Conservation (phyloP, 148 eudicot genomes). For the Camellia granthamiana region DNA sequence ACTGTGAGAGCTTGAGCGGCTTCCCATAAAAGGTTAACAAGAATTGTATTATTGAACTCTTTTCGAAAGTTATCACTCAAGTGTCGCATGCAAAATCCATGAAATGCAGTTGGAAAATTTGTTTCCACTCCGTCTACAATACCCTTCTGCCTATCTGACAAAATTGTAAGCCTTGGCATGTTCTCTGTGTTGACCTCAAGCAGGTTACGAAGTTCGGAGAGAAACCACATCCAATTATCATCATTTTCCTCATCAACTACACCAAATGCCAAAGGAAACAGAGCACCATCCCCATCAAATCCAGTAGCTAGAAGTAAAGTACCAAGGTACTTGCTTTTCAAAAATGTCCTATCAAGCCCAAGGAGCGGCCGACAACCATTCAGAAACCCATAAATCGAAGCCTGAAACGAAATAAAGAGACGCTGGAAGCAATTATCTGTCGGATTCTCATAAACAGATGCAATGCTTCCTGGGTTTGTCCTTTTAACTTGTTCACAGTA, state of each 20-base stretch:
- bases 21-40: conserved; percentile 47
- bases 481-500: conserved; percentile 51
- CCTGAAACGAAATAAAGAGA: conserved; percentile 52
- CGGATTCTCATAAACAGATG: conserved; percentile 48
- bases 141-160: conserved; percentile 52
- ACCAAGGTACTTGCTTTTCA: conserved; percentile 57
- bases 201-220: conserved; percentile 48
- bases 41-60: conserved; percentile 41
- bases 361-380: conserved; percentile 53
- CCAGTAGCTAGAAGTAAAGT: conserved; percentile 52
- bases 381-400: conserved; percentile 52
- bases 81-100: conserved; percentile 55
- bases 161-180: conserved; percentile 57
- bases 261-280: conserved; percentile 57
- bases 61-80: conserved; percentile 48
- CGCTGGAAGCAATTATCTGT: conserved; percentile 47
- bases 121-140: conserved; percentile 50
- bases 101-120: conserved; percentile 52
- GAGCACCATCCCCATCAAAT: conserved; percentile 58
- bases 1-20: conserved; percentile 49
- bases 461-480: conserved; percentile 61
- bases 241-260: conserved; percentile 61
- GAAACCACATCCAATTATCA: conserved; percentile 71
- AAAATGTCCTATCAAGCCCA: conserved; percentile 45
- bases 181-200: conserved; percentile 52